These are phyloP conservation scores for Stenocarpella maydis DNA, from an alignment of 2,329 filamentous ascomycete genomes.

Conservation along the genomic window DNA sequence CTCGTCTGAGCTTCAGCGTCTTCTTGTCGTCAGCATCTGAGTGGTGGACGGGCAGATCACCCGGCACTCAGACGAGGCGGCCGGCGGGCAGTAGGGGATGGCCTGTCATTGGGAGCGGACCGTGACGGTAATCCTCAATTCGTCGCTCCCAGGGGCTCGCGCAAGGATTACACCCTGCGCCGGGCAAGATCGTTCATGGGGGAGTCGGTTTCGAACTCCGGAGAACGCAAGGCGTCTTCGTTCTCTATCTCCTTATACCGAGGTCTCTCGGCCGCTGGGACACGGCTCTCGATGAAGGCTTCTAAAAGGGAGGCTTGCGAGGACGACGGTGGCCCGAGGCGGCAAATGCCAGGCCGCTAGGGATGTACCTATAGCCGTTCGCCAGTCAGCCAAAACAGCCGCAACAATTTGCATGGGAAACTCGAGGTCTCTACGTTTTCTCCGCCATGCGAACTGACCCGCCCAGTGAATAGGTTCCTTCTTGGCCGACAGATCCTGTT, in stretches of 20 bases:
- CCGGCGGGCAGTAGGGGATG: not conserved
- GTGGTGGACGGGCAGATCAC: conserved; percentile 6
- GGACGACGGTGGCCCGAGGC: not conserved
- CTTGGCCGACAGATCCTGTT: not conserved
- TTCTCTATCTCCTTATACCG: conserved; percentile 5
- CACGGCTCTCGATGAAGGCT: not conserved
- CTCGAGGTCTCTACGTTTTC: conserved; percentile 1
- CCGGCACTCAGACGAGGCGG: conserved; percentile 12
- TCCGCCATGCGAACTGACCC: not conserved
- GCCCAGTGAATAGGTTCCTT: not conserved
- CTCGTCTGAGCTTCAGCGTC: conserved; percentile 18
- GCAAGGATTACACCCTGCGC: conserved; percentile 3
- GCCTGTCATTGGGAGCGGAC: not conserved
- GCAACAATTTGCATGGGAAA: not conserved
- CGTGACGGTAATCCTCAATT: not conserved
- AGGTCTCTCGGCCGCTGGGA: not conserved
- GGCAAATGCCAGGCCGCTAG: not conserved
- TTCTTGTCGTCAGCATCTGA: conserved; percentile 6
- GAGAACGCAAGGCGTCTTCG: conserved; percentile 6
- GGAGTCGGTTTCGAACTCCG: conserved; percentile 4
- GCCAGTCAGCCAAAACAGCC: not conserved
- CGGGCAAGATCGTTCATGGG: conserved; percentile 2
- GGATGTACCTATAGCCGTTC: not conserved
- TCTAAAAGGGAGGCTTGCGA: conserved; percentile 23
- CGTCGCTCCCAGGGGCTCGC: not conserved